Evolutionary conservation across 495 filamentous ascomycete genomes (phyloP).

Genomic region (Aspergillus saccharolyticus): DNA sequence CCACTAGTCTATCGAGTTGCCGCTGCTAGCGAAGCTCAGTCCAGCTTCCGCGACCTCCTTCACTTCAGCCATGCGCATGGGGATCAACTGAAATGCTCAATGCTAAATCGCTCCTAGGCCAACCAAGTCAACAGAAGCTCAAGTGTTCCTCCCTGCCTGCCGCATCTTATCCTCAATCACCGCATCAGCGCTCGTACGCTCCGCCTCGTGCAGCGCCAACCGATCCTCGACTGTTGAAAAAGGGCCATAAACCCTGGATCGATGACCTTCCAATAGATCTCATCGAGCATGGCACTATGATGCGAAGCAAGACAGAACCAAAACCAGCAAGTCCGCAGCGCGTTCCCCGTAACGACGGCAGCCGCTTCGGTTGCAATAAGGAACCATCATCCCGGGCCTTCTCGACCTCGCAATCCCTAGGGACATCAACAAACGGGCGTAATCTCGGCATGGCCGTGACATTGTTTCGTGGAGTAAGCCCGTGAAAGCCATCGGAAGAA

Average conservation of each 20-base stretch:
- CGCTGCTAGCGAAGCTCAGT: too few species aligned
- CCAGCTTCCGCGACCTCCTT: too few species aligned
- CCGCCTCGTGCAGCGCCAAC: background rate
- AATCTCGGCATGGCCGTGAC: constrained; percentile 16
- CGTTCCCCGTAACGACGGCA: constrained; percentile 23
- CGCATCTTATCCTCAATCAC: background rate
- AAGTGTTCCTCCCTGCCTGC: background rate
- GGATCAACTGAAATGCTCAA: too few species aligned
- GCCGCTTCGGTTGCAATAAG: constrained; percentile 15
- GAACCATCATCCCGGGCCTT: constrained; percentile 18
- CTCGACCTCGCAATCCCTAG: constrained; percentile 20
- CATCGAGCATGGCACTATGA: constrained; percentile 26
- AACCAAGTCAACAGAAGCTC: background rate
- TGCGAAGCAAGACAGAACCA: constrained; percentile 28
- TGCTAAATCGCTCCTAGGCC: too few species aligned
- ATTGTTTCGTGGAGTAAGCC: constrained; percentile 18
- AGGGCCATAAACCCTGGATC: constrained; percentile 18
- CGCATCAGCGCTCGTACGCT: background rate
- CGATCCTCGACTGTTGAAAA: background rate
- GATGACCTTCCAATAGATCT: constrained; percentile 28
- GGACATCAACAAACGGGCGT: constrained; percentile 20
- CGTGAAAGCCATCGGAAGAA: constrained; percentile 32
- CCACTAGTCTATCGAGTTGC: too few species aligned
- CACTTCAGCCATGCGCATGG: too few species aligned
- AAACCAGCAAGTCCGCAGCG: constrained; percentile 23